Base-by-base conservation (phyloP, 768 basidiomycete species). In the Suillus discolor region DNA sequence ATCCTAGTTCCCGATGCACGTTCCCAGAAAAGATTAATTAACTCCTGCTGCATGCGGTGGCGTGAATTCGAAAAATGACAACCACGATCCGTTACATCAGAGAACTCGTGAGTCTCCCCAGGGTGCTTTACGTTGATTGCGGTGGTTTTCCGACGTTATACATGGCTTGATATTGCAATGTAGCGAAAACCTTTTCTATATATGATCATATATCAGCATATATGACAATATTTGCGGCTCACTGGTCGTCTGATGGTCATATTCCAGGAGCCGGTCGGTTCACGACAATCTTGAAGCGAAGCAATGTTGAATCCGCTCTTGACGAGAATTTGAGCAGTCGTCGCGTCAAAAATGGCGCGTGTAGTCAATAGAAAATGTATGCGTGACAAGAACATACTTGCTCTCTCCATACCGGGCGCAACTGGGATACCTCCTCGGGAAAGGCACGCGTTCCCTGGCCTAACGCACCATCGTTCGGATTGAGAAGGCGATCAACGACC, bases 321-420 rank as follows among this genome's bases (percentile, higher is more conserved):
- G 51, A 53, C 16, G 12, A 71, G 38, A 36, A 74, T 63, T 72
- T 74, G 51, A 28, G 6, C 13, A 59, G 31, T 16, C n/a, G 31
- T 45, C 12, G 64, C 13, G 31, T 16, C 42, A 44, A 31, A 53
- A 31, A 6, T 6, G 80, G 62, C 6, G 69, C 18, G 4, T 79
- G 31, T 65, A 78, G 77, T 4, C 42, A 28, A 28, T 9, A 61
- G 20, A 51, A 18, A 6, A 25, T 39, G 23, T 75, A 11, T 47
- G 76, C 72, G 53, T 75, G 65, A 66, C 79, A 7, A 74, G 47
- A 3, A 79, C 73, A 69, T 79, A 79, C 71, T 79, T 80, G 11
- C 71, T 68, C 57, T 77, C 79, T 3, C 76, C 76, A 54, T 79
- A 79, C 1, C 77, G 76, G 31, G 73, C 77, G 73, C 71, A 63